Evolutionary conservation across 257 asterid species (phyloP).

Genomic region (Phtheirospermum japonicum): DNA sequence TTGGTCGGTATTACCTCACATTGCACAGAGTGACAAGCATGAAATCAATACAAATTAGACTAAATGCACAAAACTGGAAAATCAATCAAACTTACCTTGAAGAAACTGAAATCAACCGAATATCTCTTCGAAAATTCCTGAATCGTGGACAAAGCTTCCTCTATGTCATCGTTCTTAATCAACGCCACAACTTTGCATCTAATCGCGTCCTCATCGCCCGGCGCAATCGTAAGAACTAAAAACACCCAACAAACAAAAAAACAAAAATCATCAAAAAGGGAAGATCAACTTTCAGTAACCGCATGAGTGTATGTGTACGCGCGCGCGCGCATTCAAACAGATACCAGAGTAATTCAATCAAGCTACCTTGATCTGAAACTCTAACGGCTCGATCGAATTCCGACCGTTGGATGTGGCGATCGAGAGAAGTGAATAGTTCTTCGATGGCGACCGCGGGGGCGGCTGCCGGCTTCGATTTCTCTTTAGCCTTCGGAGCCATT

Average conservation of each 20-base stretch:
- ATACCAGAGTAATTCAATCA: neutral
- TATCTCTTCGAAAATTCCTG: slow-evolving; percentile 44
- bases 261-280: neutral
- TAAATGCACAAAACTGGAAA: neutral
- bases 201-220: slow-evolving; percentile 86
- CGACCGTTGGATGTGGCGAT: slow-evolving; percentile 69
- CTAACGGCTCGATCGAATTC: slow-evolving; percentile 64
- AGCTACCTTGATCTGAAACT: slow-evolving; percentile 76
- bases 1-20: neutral
- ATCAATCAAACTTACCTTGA: slow-evolving; percentile 28
- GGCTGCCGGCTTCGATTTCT: slow-evolving; percentile 41
- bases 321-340: neutral
- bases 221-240: slow-evolving; percentile 65
- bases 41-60: neutral
- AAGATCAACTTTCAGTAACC: slow-evolving; percentile 10
- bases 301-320: neutral
- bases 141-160: slow-evolving; percentile 61
- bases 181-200: slow-evolving; percentile 80
- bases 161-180: slow-evolving; percentile 54
- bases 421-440: slow-evolving; percentile 79
- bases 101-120: slow-evolving; percentile 42
- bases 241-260: slow-evolving; percentile 37
- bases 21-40: slow-evolving; percentile 4
- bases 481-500: slow-evolving; percentile 82
- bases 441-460: slow-evolving; percentile 51